Evolutionary conservation across 2,329 filamentous ascomycete genomes (phyloP), one percentile per base, ranked within the genome.

Genomic region (Fusarium anthophilum): DNA sequence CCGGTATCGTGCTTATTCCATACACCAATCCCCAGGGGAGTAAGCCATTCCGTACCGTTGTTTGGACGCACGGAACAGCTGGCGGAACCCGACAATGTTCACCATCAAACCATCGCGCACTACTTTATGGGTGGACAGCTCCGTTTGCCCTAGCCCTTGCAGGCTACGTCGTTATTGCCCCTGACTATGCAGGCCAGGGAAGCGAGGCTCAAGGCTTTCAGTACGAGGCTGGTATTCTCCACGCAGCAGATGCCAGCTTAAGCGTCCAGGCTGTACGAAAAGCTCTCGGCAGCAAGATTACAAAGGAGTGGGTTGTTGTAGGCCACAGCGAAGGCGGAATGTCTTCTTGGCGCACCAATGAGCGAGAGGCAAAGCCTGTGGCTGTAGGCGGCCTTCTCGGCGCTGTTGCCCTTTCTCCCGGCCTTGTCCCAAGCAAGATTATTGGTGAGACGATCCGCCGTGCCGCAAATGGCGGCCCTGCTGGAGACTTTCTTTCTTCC

Each of bases 1-100:
- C 63, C 0, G 63, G 39, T 2, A 43, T 50, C 14, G 63, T 39
- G 24, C n/a, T 66, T 10, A 44, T 55, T 7, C 63, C 63, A 1
- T 66, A 41, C 11, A 7, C 58, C 4, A 64, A 50, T 4, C 63
- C 63, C 20, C 28, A 15, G 15, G 63, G 54, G 3, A n/a, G 32
- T 2, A 17, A 35, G 17, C 54, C 62, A 45, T 51, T 66, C 17
- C 63, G 63, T 14, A 66, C 76, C 3, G 12, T 78, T 8, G 78
- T 73, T 15, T 79, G 78, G 78, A 64, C 77, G 1, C 77, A 79
- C 44, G 78, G 78, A 0, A 79, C 77, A 5, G 73, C 76, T 14
- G 78, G 78, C 5, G 41, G 63, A 30, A 58, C 35, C 3, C 72
- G 76, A 7, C 53, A 68, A 4, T 79, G 78, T 35, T 73, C 78